Evolutionary conservation across 257 asterid species (phyloP).

Genomic region (Lavandula angustifolia): DNA sequence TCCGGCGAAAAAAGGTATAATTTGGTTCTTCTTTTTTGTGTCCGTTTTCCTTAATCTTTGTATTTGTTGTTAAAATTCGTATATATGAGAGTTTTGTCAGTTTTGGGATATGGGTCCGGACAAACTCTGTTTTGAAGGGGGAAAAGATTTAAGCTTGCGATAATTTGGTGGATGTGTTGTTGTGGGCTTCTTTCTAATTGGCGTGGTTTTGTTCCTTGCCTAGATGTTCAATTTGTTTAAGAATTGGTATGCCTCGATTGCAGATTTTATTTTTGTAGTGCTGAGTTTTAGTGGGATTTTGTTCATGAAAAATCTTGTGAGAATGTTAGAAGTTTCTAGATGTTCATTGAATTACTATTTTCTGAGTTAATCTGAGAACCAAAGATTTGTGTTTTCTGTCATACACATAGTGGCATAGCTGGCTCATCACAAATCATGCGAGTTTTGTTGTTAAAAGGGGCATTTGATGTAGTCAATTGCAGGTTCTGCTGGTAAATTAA

Average conservation of each 20-base stretch:
- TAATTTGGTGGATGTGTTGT: slow-evolving; percentile 14
- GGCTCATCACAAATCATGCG: too few relatives aligned
- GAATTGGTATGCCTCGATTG: neutral
- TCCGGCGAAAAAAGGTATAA: slow-evolving; percentile 35
- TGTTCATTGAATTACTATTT: neutral
- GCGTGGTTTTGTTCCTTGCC: slow-evolving; percentile 14
- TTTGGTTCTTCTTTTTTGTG: neutral
- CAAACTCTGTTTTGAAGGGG: slow-evolving; percentile 17
- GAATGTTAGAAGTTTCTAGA: slow-evolving; percentile 16
- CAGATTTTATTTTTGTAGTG: too few relatives aligned
- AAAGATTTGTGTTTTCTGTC: too few relatives aligned
- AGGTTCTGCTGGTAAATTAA: neutral
- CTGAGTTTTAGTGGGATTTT: slow-evolving; percentile 18
- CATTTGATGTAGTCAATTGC: neutral
- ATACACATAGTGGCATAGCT: too few relatives aligned
- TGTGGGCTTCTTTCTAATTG: neutral
- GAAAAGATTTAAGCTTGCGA: slow-evolving; percentile 25
- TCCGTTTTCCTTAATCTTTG: neutral
- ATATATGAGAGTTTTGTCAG: neutral
- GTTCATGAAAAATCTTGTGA: neutral
- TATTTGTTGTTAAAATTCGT: neutral
- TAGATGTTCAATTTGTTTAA: slow-evolving; percentile 12
- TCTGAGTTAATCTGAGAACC: slow-evolving; percentile 7
- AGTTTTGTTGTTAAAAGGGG: too few relatives aligned
- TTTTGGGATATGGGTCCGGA: slow-evolving; percentile 26